These are phyloP conservation scores for Penicillium sp. DNA, from an alignment of 2,329 filamentous ascomycete genomes.

Conservation along the genomic window DNA sequence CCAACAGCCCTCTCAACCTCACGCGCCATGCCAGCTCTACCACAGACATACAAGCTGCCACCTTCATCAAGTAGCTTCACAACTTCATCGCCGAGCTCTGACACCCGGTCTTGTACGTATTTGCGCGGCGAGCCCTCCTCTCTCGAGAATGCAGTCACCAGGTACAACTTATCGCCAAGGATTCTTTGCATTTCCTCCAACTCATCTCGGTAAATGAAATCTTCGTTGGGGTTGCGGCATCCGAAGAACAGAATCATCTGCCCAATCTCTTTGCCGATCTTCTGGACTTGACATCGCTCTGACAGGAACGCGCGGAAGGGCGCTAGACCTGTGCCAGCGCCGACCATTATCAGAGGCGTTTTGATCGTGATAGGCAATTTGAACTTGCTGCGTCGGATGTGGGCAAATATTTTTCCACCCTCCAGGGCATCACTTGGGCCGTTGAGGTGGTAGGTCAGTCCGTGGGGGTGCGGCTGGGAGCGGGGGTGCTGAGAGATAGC, in stretches of 20 bases:
- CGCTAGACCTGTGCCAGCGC: slow-evolving; percentile 54
- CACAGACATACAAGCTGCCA: slow-evolving; percentile 47
- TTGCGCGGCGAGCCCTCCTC: slow-evolving; percentile 16
- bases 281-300: slow-evolving; percentile 42
- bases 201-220: slow-evolving; percentile 42
- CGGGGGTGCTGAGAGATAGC: slow-evolving; percentile 62
- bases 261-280: slow-evolving; percentile 41
- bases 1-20: slow-evolving; percentile 47
- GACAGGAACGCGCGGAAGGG: slow-evolving; percentile 50
- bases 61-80: slow-evolving; percentile 40
- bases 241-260: slow-evolving; percentile 48
- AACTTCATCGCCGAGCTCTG: slow-evolving; percentile 32
- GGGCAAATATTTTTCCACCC: slow-evolving; percentile 83
- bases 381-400: slow-evolving; percentile 94
- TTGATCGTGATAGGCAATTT: slow-evolving; percentile 66
- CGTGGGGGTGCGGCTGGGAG: slow-evolving; percentile 72
- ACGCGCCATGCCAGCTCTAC: slow-evolving; percentile 40
- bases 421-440: slow-evolving; percentile 91
- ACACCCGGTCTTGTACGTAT: slow-evolving; percentile 47
- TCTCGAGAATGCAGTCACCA: slow-evolving; percentile 35
- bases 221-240: slow-evolving; percentile 39
- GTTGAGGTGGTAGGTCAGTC: slow-evolving; percentile 75
- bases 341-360: slow-evolving; percentile 56
- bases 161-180: slow-evolving; percentile 20
- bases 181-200: slow-evolving; percentile 26